Evolutionary conservation across 2,329 filamentous ascomycete genomes (phyloP).

Genomic region (Penicillium sp.): DNA sequence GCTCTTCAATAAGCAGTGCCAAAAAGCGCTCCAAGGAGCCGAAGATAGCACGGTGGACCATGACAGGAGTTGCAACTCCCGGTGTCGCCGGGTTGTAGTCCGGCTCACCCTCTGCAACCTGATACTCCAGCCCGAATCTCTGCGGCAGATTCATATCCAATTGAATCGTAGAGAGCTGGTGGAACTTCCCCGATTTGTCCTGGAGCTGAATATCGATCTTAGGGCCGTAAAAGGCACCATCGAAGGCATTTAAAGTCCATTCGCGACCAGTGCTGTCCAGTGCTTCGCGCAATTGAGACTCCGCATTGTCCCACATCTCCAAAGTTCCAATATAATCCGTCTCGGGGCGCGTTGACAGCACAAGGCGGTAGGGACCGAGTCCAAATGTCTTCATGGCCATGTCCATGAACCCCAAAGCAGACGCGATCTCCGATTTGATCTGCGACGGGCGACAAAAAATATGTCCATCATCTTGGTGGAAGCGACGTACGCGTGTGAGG

Average conservation of each 20-base stretch:
- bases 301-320: conserved; percentile 70
- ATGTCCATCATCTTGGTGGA: conserved; percentile 89
- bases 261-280: conserved; percentile 64
- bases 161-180: conserved; percentile 87
- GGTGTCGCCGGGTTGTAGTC: conserved; percentile 46
- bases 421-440: conserved; percentile 72
- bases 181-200: conserved; percentile 80
- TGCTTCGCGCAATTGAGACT: conserved; percentile 65
- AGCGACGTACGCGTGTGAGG: conserved; percentile 79
- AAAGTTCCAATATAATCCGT: conserved; percentile 75
- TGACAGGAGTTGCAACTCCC: conserved; percentile 69
- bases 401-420: conserved; percentile 73
- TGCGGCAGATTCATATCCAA: conserved; percentile 87
- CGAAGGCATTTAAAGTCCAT: conserved; percentile 77
- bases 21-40: conserved; percentile 84
- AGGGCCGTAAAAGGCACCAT: conserved; percentile 88
- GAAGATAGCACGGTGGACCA: conserved; percentile 82
- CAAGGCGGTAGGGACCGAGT: conserved; percentile 72
- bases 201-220: conserved; percentile 86
- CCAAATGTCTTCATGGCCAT: conserved; percentile 70
- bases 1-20: conserved; percentile 81
- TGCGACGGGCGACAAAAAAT: conserved; percentile 83
- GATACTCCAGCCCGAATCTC: conserved; percentile 76
- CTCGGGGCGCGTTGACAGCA: conserved; percentile 75
- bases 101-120: conserved; percentile 49